Percentiles rank a stretch among this genome's conserved stretches.
phyloP scores from a whole-genome alignment of 495 filamentous ascomycete genomes.

The Pseudotulostoma volvatum region DNA sequence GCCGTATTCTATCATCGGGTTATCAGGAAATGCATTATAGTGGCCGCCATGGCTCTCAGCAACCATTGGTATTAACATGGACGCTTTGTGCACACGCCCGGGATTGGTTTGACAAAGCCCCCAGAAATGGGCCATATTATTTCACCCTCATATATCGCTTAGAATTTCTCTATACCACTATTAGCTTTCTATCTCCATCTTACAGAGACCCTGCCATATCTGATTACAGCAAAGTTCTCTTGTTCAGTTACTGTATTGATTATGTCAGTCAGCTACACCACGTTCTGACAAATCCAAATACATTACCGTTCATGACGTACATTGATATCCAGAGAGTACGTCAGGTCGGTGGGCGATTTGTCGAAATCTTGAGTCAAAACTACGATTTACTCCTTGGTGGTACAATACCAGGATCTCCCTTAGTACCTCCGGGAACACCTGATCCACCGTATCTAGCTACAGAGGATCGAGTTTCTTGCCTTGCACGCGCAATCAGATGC shows the following conservation, averaged over 20 bases:
- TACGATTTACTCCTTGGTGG: conserved; percentile 22
- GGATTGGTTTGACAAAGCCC: conserved; percentile 48
- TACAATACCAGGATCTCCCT: conserved; percentile 16
- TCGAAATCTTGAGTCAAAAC: conserved; percentile 17
- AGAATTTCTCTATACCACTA: conserved; percentile 69
- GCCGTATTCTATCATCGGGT: conserved; percentile 60
- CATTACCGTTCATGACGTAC: conserved; percentile 20
- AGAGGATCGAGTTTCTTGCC: conserved; percentile 23
- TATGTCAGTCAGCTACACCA: conserved; percentile 37
- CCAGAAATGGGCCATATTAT: conserved; percentile 36
- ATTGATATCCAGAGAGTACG: conserved; percentile 26
- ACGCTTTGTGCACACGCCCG: conserved; percentile 45
- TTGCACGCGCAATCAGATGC: conserved; percentile 20
- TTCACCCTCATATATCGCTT: conserved; percentile 58
- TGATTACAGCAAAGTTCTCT: conserved; percentile 51
- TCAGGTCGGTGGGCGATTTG: conserved; percentile 20
- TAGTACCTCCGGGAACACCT: conserved; percentile 20
- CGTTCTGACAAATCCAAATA: conserved; percentile 16
- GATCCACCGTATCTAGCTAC: conserved; percentile 20
- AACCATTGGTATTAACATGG: conserved; percentile 43
- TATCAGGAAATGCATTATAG: conserved; percentile 72
- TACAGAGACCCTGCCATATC: conserved; percentile 44
- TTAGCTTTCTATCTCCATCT: conserved; percentile 66
- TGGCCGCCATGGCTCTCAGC: conserved; percentile 41
- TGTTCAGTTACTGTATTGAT: conserved; percentile 67